Percentiles rank a stretch among this genome's conserved stretches.
phyloP scores from a whole-genome alignment of 2,329 filamentous ascomycete species.

The Cytospora chrysosperma region DNA sequence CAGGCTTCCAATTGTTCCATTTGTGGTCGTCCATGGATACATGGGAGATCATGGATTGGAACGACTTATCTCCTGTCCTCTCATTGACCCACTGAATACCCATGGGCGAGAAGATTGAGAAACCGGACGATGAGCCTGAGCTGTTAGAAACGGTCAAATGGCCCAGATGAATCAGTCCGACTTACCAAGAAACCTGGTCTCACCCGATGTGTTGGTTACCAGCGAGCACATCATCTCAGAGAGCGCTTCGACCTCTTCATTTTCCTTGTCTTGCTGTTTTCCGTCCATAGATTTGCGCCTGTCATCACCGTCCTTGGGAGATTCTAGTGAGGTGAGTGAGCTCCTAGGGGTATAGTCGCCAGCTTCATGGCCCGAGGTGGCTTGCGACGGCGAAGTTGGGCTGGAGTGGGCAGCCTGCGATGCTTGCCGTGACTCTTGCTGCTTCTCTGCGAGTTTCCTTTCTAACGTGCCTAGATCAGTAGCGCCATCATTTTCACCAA shows the following conservation, averaged over 20 bases:
- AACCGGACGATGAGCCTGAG: conserved; percentile 88
- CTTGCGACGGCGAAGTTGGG: conserved; percentile 52
- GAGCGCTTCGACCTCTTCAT: conserved; percentile 77
- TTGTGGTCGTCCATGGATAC: conserved; percentile 92
- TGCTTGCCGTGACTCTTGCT: conserved; percentile 48
- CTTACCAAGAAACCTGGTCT: conserved; percentile 92
- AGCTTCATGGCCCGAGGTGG: conserved; percentile 44
- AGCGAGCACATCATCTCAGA: conserved; percentile 99
- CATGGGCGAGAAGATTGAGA: conserved; percentile 97
- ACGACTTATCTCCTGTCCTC: conserved; percentile 93
- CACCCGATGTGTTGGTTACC: conserved; percentile 90
- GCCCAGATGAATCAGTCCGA: neutral
- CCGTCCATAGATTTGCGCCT: conserved; percentile 38
- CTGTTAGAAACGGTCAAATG: conserved; percentile 16
- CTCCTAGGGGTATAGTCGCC: conserved; percentile 51
- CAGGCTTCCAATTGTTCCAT: conserved; percentile 97
- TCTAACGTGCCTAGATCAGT: conserved; percentile 88
- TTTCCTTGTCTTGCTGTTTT: conserved; percentile 39
- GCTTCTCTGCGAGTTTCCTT: conserved; percentile 65
- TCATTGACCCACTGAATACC: conserved; percentile 98
- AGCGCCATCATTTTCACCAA: conserved; percentile 82
- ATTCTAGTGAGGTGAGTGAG: conserved; percentile 54
- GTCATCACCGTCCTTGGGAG: conserved; percentile 36
- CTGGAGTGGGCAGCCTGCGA: conserved; percentile 48
- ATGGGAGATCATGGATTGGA: conserved; percentile 90